Evolutionary conservation across 208 protist genomes (phyloP), one percentile per base, ranked within the genome.

Genomic region (Wallacemonas collosoma): DNA sequence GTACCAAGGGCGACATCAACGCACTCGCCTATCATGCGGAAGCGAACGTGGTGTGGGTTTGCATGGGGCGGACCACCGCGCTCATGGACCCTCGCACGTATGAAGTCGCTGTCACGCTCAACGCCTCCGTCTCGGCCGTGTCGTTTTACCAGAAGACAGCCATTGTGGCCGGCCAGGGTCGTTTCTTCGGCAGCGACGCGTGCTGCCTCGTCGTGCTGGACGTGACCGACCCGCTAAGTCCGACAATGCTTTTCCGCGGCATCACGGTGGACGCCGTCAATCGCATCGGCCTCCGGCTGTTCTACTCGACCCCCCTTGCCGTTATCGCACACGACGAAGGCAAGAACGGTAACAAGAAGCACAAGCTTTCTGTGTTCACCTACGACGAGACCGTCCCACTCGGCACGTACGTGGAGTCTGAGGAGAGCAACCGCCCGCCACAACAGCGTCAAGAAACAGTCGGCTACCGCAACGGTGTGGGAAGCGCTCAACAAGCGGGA

Each of bases 161-260:
- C 17, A 74, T 96, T 77, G 78, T 94, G 35, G 84, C 83, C 9
- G 91, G 89, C 1, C 77, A 90, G 70, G 87, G 87, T n/a, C 54
- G 66, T 8, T 56, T 85, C 45, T 65, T 93, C 55, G 61, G 75
- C 67, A 76, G 64, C 36, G 82, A 84, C 2, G 79, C 69, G 61
- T 80, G 79, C 54, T 79, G 83, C 41, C 77, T 96, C 17, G 87
- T 76, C 45, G 73, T 96, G 66, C 74, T 96, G 9, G 89, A 94
- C 76, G 71, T 94, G 51, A 76, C 81, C 44, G 83, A 87, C 61
- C 80, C 87, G 0, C 55, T 77, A 9, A 58, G 74, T 26, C 89
- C 91, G 8, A 79, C 83, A 1, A 68, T 94, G 35, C 71, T 93
- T 15, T 93, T 87, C 68, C 76, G 78, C 62, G 89, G 87, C 26